Conservation (phyloP, 495 filamentous ascomycete species). For the Penicillium herquei region DNA sequence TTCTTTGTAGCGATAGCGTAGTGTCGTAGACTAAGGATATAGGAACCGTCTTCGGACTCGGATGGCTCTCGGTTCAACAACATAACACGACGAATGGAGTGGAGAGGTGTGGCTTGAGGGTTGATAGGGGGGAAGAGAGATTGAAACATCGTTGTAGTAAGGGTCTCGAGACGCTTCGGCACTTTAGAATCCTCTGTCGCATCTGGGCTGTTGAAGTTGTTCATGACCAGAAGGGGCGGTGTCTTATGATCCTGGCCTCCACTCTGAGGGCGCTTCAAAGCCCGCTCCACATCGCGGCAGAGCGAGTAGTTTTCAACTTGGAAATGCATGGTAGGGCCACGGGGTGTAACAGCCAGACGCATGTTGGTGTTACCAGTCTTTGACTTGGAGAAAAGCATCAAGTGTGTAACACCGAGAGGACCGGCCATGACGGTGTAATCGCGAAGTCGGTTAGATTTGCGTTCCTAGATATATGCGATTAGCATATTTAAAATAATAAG, state of each 20-base stretch:
- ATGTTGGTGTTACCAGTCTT: slow-evolving; percentile 88
- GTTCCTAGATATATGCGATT: slow-evolving; percentile 55
- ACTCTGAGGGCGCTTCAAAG: slow-evolving; percentile 75
- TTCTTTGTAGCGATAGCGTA: slow-evolving; percentile 91
- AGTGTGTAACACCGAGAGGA: slow-evolving; percentile 88
- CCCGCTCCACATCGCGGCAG: slow-evolving; percentile 80
- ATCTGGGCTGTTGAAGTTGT: slow-evolving; percentile 78
- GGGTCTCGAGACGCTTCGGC: slow-evolving; percentile 82
- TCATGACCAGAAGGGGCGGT: slow-evolving; percentile 93
- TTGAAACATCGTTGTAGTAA: slow-evolving; percentile 94
- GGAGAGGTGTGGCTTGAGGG: slow-evolving; percentile 82
- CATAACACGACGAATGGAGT: slow-evolving; percentile 84
- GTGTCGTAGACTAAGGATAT: slow-evolving; percentile 87
- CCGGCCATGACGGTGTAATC: slow-evolving; percentile 97
- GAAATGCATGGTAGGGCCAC: slow-evolving; percentile 92
- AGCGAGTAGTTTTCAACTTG: slow-evolving; percentile 95
- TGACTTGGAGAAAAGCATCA: slow-evolving; percentile 92
- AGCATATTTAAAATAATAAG: background rate
- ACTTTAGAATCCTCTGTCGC: slow-evolving; percentile 58
- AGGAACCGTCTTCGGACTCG: slow-evolving; percentile 59
- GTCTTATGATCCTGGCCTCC: slow-evolving; percentile 79
- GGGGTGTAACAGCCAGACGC: slow-evolving; percentile 82
- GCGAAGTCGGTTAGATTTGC: slow-evolving; percentile 81
- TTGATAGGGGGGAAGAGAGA: slow-evolving; percentile 95
- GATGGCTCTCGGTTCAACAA: slow-evolving; percentile 77